These are phyloP conservation scores for Poa pratensis DNA, from an alignment of 176 grass and related monocot genomes.

Conservation along the genomic window DNA sequence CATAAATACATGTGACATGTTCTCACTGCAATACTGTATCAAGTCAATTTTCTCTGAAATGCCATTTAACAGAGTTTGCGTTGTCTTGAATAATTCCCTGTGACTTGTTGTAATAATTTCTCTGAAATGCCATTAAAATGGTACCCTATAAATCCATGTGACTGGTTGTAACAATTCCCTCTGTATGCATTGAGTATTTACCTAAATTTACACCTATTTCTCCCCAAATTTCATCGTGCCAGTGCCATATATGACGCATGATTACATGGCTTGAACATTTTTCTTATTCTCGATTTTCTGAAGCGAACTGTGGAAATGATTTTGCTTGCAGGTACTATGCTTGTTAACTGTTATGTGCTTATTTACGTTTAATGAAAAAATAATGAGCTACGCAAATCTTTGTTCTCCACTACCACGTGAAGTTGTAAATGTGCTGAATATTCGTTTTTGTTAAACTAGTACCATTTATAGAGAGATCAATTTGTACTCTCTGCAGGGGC, in stretches of 20 bases:
- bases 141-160: too few species aligned
- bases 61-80: background rate
- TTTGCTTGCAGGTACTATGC: background rate
- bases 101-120: too few species aligned
- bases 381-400: background rate
- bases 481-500: constrained; percentile 45
- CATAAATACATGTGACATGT: background rate
- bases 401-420: background rate
- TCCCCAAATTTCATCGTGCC: background rate
- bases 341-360: background rate
- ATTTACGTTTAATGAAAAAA: background rate
- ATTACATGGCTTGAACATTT: background rate
- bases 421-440: background rate
- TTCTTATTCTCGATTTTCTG: background rate
- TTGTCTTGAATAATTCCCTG: background rate
- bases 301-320: background rate
- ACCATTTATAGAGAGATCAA: constrained; percentile 12
- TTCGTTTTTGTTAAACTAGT: background rate
- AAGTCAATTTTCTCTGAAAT: constrained; percentile 8
- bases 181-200: background rate
- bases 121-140: too few species aligned
- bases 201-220: background rate
- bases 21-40: background rate
- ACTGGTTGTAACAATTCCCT: background rate
- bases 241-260: background rate